These are phyloP conservation scores for Petunia hybrid DNA, from an alignment of 305 asterid species.

Conservation along the genomic window DNA sequence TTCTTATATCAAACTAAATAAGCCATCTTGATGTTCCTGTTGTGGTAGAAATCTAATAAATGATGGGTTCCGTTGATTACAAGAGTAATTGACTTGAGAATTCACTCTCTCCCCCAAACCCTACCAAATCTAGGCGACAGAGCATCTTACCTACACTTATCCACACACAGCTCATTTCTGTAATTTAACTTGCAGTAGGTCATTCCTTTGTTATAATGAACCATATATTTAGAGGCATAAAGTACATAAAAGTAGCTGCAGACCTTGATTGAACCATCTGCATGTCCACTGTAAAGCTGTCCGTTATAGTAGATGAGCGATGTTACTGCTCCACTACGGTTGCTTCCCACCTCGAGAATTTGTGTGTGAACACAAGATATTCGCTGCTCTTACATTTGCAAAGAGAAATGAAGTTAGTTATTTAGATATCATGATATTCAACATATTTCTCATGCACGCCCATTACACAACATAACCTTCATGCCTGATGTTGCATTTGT, in stretches of 20 bases:
- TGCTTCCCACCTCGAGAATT: constrained; percentile 68
- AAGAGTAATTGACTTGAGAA: neutral
- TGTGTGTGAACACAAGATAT: constrained; percentile 96
- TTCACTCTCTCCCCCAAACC: neutral
- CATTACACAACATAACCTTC: neutral
- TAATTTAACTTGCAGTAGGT: neutral
- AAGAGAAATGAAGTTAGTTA: constrained; percentile 23
- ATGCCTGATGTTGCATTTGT: neutral
- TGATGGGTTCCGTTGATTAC: neutral
- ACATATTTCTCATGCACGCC: neutral
- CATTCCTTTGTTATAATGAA: constrained; percentile 16
- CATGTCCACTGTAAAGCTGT: constrained; percentile 74
- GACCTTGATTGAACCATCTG: constrained; percentile 91
- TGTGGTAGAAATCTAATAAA: neutral
- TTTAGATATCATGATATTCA: neutral
- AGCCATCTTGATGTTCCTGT: neutral
- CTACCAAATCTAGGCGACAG: constrained; percentile 8
- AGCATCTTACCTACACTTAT: constrained; percentile 8
- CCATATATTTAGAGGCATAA: constrained; percentile 24
- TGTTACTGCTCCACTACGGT: constrained; percentile 75
- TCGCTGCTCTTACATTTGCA: constrained; percentile 58
- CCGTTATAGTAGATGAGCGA: constrained; percentile 88
- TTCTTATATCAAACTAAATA: neutral
- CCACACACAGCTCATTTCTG: neutral
- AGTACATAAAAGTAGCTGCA: constrained; percentile 18